A percentile compares a stretch with the other conserved stretches of the same genome.
phyloP scores from a whole-genome alignment of 139 green algal species.

The Diplosphaera chodatii region DNA sequence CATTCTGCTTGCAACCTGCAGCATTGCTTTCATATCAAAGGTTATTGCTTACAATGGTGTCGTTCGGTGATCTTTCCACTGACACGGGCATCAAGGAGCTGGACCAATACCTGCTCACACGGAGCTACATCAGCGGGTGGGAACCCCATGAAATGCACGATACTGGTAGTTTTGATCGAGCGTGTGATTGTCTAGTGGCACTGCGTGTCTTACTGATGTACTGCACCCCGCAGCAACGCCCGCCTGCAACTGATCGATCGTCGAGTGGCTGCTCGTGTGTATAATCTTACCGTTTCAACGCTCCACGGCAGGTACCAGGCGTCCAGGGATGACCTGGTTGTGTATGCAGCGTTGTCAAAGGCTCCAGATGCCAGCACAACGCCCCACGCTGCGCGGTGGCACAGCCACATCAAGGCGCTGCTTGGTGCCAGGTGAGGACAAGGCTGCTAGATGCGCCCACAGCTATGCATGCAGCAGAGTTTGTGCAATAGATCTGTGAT shows the following conservation, averaged over 20 bases:
- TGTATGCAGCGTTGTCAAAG: constrained; percentile 37
- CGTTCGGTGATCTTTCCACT: constrained; percentile 17
- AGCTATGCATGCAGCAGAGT: too few species aligned
- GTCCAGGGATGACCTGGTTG: constrained; percentile 52
- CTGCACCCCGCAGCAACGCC: too few species aligned
- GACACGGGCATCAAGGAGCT: constrained; percentile 38
- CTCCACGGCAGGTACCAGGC: constrained; percentile 64
- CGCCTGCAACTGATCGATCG: too few species aligned
- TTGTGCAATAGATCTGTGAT: too few species aligned
- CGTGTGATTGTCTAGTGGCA: too few species aligned
- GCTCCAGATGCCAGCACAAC: constrained; percentile 26
- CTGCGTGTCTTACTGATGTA: too few species aligned
- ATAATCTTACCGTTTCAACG: too few species aligned
- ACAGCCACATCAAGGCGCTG: constrained; percentile 52
- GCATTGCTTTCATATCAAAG: too few species aligned
- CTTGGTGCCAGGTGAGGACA: constrained; percentile 40
- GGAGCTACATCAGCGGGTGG: constrained; percentile 51
- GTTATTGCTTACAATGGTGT: constrained; percentile 14
- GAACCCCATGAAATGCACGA: too few species aligned
- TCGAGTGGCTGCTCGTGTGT: background rate
- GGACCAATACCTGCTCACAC: constrained; percentile 44
- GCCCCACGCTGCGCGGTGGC: constrained; percentile 51
- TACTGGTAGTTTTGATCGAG: too few species aligned
- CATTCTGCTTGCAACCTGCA: too few species aligned
- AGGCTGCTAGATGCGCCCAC: too few species aligned